These are phyloP conservation scores for Suhomyces faveliae DNA, from an alignment of 805 yeast species.

Conservation along the genomic window DNA sequence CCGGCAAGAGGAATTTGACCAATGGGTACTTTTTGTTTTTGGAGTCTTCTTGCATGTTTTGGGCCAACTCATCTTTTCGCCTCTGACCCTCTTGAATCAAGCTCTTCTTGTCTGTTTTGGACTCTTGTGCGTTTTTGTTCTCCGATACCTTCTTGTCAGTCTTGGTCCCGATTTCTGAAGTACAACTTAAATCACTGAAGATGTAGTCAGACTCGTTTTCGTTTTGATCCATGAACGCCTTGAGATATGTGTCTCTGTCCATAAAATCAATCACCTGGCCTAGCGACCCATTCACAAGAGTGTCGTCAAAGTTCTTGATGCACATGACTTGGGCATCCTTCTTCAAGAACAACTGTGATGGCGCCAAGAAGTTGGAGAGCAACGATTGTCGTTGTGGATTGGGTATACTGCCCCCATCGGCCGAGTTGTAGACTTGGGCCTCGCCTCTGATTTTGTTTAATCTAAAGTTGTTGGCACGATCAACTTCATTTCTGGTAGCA, in stretches of 20 bases:
- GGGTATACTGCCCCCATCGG: conserved; percentile 55
- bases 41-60: conserved; percentile 44
- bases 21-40: conserved; percentile 59
- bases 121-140: too few relatives aligned
- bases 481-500: conserved; percentile 72
- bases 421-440: conserved; percentile 43
- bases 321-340: conserved; percentile 82
- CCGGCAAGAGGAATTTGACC: conserved; percentile 71
- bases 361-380: conserved; percentile 61
- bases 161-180: not conserved
- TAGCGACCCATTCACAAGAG: conserved; percentile 73
- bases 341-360: conserved; percentile 54
- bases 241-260: conserved; percentile 41
- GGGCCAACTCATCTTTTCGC: conserved; percentile 44
- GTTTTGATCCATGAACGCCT: conserved; percentile 8
- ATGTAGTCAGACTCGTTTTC: conserved; percentile 17
- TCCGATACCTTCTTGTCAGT: too few relatives aligned
- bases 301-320: conserved; percentile 69
- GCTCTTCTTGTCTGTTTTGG: not conserved
- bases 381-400: conserved; percentile 42
- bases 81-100: conserved; percentile 35
- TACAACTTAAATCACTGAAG: conserved; percentile 5
- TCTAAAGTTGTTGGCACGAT: conserved; percentile 56
- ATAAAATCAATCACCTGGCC: conserved; percentile 65
- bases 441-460: conserved; percentile 47